Evolutionary conservation across 2,329 filamentous ascomycete genomes (phyloP), one percentile per base, ranked within the genome.

Genomic region (Dothistroma septosporum): DNA sequence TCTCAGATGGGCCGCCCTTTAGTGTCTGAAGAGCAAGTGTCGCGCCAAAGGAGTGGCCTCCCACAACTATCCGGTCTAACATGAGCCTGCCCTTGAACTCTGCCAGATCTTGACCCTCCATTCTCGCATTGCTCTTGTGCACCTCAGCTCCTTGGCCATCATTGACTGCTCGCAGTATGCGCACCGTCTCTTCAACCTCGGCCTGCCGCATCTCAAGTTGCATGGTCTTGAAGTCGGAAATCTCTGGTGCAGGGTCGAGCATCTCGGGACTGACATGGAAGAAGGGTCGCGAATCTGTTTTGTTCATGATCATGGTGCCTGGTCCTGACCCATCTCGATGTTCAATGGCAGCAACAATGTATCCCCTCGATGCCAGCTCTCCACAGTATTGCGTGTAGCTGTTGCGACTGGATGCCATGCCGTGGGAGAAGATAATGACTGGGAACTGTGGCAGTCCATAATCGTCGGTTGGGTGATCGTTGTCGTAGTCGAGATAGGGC

Each of bases 31-130:
- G 76, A 0, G 84, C 85, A 2, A 83, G 80, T 0, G 87, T 88
- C 1, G 85, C 86, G 53, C 87, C 87, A 73, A 86, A 88, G 0
- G 84, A 87, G 70, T 89, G 86, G 0, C 86, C 86, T 3, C 77
- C 82, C 9, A 88, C 77, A 50, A 84, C 79, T 65, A 87, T 78
- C 37, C 81, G 78, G 32, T 79, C 74, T 50, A 81, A 76, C 69
- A 87, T 80, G 7, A 89, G 78, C 10, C 84, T 79, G 58, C 75
- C 74, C 37, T 76, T 71, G 79, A 85, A 89, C 16, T 74, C 73
- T 2, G 75, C 66, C 1, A 86, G 77, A 63, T 75, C 74, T 22
- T 66, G 68, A 49, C 79, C 83, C 70, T 82, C 83, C 37, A 63
- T 68, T 64, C 78, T 80, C 10, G 78, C 73, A 74, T 82, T 87